These are phyloP conservation scores for Euphorbia lathyris DNA, from an alignment of 345 rosid species.

Conservation along the genomic window DNA sequence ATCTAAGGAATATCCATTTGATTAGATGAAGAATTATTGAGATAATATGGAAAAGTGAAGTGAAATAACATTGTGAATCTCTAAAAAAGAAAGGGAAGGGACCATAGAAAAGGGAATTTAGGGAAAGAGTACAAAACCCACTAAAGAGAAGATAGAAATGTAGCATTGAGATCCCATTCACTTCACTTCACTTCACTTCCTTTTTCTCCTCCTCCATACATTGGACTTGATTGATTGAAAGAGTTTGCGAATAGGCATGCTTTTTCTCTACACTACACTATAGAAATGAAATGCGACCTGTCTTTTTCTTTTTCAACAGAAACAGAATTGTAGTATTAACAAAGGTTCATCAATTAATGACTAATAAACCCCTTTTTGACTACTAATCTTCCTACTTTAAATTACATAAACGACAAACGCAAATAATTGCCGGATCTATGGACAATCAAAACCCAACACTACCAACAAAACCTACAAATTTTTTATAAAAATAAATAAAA, in stretches of 20 bases:
- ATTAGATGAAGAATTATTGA: not conserved
- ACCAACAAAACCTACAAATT: not conserved
- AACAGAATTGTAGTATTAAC: constrained; percentile 3
- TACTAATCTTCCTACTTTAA: constrained; percentile 16
- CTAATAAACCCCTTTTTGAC: constrained; percentile 1
- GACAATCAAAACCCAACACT: constrained; percentile 27
- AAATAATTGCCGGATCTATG: constrained; percentile 40
- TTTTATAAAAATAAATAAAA: not conserved
- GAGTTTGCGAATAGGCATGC: not conserved
- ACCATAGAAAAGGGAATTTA: not conserved
- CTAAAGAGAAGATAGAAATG: constrained; percentile 16
- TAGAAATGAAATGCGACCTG: constrained; percentile 2
- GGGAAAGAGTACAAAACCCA: constrained; percentile 15
- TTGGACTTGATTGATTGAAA: constrained; percentile 13
- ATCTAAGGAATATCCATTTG: too few relatives aligned
- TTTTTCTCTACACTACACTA: not conserved
- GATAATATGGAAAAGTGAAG: not conserved
- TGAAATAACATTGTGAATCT: not conserved
- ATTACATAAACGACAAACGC: constrained; percentile 38
- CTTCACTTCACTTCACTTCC: not conserved
- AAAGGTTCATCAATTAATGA: not conserved
- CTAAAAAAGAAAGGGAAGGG: not conserved
- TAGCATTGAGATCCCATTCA: constrained; percentile 14
- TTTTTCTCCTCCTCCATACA: constrained; percentile 6
- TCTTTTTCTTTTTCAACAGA: constrained; percentile 12